These are phyloP conservation scores for Trichoderma gracile DNA, from an alignment of 2,329 filamentous ascomycete genomes.

Conservation along the genomic window DNA sequence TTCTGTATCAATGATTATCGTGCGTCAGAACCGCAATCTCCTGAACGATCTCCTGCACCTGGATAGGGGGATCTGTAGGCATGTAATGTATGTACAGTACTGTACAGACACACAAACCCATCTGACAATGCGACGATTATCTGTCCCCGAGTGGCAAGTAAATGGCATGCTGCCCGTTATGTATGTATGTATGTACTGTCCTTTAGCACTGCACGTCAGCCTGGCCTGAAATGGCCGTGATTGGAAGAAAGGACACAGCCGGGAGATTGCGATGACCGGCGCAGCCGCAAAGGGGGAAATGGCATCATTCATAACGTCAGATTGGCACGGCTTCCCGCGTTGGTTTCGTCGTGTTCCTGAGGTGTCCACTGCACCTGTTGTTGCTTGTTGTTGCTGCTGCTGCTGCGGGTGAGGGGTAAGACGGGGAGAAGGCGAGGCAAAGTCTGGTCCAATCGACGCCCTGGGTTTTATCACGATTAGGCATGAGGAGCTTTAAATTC, in stretches of 20 bases:
- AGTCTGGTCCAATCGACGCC: neutral
- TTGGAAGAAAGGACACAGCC: neutral
- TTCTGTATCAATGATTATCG: conserved; percentile 7
- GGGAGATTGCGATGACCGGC: conserved; percentile 11
- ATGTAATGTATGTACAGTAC: too few relatives aligned
- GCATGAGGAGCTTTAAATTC: too few relatives aligned
- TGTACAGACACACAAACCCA: too few relatives aligned
- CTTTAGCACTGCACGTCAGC: neutral
- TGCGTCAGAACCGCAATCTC: neutral
- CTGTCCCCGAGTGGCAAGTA: too few relatives aligned
- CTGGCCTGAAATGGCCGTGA: neutral
- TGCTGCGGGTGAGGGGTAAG: conserved; percentile 10
- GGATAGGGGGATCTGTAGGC: neutral
- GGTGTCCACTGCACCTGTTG: neutral
- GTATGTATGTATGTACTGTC: too few relatives aligned
- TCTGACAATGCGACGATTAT: neutral
- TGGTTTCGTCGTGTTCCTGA: conserved; percentile 21
- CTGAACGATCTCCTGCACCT: neutral
- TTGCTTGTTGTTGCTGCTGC: neutral
- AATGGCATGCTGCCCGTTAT: too few relatives aligned
- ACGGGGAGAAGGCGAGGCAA: neutral
- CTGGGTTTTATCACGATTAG: neutral
- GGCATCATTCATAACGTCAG: conserved; percentile 19
- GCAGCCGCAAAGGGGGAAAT: neutral
- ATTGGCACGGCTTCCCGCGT: conserved; percentile 1